Conservation (phyloP, 805 yeast species). For the Cyberlindnera amylophila region DNA sequence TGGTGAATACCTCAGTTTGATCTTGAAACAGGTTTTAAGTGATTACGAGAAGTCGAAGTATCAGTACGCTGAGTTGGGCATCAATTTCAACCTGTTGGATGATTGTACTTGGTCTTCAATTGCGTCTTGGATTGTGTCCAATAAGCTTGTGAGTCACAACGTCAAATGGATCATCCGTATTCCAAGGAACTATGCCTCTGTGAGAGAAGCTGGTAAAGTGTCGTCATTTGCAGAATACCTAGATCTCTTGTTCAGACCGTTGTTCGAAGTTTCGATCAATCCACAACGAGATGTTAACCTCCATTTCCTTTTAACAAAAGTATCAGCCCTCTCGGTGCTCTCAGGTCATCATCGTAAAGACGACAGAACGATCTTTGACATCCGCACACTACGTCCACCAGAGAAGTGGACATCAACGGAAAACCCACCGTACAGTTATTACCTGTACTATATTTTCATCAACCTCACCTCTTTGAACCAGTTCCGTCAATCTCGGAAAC, state of each 20-base stretch:
- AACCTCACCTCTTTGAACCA: slow-evolving; percentile 23
- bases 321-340: slow-evolving; percentile 32
- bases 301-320: slow-evolving; percentile 31
- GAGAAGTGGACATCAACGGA: slow-evolving; percentile 30
- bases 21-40: slow-evolving; percentile 31
- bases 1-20: slow-evolving; percentile 36
- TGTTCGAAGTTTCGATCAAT: slow-evolving; percentile 28
- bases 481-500: slow-evolving; percentile 16
- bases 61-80: slow-evolving; percentile 35
- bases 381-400: slow-evolving; percentile 25
- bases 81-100: slow-evolving; percentile 28
- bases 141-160: slow-evolving; percentile 37
- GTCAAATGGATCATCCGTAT: slow-evolving; percentile 37
- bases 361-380: slow-evolving; percentile 20
- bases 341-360: slow-evolving; percentile 22
- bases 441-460: slow-evolving; percentile 33
- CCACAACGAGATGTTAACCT: slow-evolving; percentile 26
- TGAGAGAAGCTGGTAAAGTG: slow-evolving; percentile 23
- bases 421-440: slow-evolving; percentile 38
- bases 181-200: slow-evolving; percentile 29
- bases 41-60: slow-evolving; percentile 37
- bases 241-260: slow-evolving; percentile 31
- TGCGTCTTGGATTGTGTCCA: slow-evolving; percentile 33
- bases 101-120: slow-evolving; percentile 31
- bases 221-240: slow-evolving; percentile 31